Evolutionary conservation across 768 basidiomycete genomes (phyloP), one percentile per base, ranked within the genome.

Genomic region (Cystofilobasidium capitatum): DNA sequence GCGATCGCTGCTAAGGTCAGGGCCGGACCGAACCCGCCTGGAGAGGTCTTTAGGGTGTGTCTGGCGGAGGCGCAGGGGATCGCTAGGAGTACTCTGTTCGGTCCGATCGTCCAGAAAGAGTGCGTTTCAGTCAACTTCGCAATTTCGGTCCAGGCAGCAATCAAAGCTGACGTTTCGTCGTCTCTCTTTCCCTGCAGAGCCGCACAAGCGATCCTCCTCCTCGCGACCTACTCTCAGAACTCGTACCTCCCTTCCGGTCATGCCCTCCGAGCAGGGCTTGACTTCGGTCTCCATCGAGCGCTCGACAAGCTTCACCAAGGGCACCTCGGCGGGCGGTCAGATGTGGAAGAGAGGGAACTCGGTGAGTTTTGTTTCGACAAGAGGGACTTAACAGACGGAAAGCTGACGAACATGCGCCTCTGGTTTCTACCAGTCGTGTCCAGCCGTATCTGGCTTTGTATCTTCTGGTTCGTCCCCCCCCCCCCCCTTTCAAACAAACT

Each of bases 31-130:
- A 73, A 26, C 37, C 88, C 88, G 36, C 84, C 90, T 49, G 85
- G 84, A 69, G 82, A 86, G 55, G 88, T 90, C 0, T 93, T 91
- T 78, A 91, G 92, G 80, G 86, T 86, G 74, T 89, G 88, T 75
- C 81, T 94, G 51, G 91, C 94, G 75, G 91, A 96, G 79, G 91
- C 93, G 31, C 92, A 94, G 76, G 91, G 91, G 57, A 94, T 97
- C 72, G 93, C 93, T 49, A 83, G 92, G 45, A 91, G 88, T 35
- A 90, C 90, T 8, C 82, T 97, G 45, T 96, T 97, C 74, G 91
- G 93, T 20, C 91, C 92, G 58, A 85, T 93, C 45, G 91, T 92
- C 45, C 81, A 89, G 75, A 94, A 94, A 78, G 93, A 97, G 79
- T 93, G 90, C 42, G 91, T 93, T 39, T 89, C 90, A 83, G 89